Evolutionary conservation across 2,329 filamentous ascomycete genomes (phyloP).

Genomic region (Sporothrix protearum): DNA sequence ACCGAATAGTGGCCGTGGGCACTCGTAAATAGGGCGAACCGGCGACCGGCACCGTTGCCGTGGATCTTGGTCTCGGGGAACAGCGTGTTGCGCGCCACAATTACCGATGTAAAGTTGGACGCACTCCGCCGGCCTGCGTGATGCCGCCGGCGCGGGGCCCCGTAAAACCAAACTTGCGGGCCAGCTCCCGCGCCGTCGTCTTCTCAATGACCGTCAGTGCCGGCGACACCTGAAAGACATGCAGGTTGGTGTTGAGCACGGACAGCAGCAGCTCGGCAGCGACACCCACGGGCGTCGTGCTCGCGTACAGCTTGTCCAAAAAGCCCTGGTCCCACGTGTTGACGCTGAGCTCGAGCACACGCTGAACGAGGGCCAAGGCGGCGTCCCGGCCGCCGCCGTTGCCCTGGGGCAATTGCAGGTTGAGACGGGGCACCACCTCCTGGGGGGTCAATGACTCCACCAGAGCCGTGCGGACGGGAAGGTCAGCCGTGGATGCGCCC

Average conservation of each 20-base stretch:
- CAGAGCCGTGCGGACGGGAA: constrained; percentile 53
- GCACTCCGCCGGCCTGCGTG: constrained; percentile 78
- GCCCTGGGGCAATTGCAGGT: constrained; percentile 55
- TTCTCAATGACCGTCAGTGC: constrained; percentile 87
- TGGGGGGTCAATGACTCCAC: constrained; percentile 61
- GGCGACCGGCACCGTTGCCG: constrained; percentile 58
- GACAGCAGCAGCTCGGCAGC: constrained; percentile 80
- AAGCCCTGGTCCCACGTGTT: constrained; percentile 99
- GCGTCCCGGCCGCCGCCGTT: constrained; percentile 66
- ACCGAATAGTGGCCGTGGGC: constrained; percentile 91
- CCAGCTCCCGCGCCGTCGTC: constrained; percentile 68
- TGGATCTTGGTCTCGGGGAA: constrained; percentile 72
- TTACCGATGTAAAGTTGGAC: constrained; percentile 79
- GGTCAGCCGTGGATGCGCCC: constrained; percentile 38
- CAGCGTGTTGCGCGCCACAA: constrained; percentile 81
- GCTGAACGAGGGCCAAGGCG: constrained; percentile 64
- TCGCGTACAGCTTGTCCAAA: constrained; percentile 90
- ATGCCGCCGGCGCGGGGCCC: constrained; percentile 70
- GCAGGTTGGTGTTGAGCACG: constrained; percentile 86
- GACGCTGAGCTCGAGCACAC: constrained; percentile 78
- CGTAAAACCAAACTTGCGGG: constrained; percentile 70
- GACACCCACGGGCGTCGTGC: constrained; percentile 80
- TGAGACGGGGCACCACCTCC: constrained; percentile 52
- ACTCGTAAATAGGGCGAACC: constrained; percentile 83
- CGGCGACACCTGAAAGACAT: constrained; percentile 92